phyloP scores from a whole-genome alignment of 2,329 filamentous ascomycete genomes.

The Akanthomyces uredinophilus region DNA sequence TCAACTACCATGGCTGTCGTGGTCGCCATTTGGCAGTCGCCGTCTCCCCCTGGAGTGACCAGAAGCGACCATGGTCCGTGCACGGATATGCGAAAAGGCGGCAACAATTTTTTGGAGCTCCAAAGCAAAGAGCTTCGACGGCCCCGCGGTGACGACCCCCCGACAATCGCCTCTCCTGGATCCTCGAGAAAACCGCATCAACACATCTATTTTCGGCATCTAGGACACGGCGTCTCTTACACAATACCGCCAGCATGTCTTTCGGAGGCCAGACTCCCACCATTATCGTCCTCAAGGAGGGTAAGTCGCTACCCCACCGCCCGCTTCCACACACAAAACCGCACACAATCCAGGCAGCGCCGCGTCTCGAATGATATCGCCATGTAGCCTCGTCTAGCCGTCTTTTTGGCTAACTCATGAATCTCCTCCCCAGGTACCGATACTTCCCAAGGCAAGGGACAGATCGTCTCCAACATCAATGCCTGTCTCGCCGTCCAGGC shows the following conservation, averaged over 20 bases:
- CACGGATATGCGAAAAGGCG: conserved; percentile 32
- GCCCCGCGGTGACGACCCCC: conserved; percentile 22
- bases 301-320: conserved; percentile 53
- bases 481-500: conserved; percentile 93
- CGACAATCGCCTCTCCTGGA: conserved; percentile 16
- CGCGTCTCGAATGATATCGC: neutral
- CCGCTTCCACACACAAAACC: conserved; percentile 13
- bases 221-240: conserved; percentile 4
- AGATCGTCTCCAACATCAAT: conserved; percentile 97
- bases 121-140: conserved; percentile 28
- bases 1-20: too few species aligned
- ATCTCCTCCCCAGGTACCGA: conserved; percentile 68
- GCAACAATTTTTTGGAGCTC: conserved; percentile 49
- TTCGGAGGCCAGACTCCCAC: conserved; percentile 97
- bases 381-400: neutral
- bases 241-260: conserved; percentile 59
- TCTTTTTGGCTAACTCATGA: conserved; percentile 18
- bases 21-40: too few species aligned
- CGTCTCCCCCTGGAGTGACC: conserved; percentile 5
- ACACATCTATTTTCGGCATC: conserved; percentile 7
- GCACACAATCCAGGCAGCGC: conserved; percentile 9
- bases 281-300: conserved; percentile 96
- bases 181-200: conserved; percentile 17
- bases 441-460: conserved; percentile 91
- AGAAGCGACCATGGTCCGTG: conserved; percentile 20